phyloP scores from a whole-genome alignment of 2,329 filamentous ascomycete species.

The Xylaria polymorpha region DNA sequence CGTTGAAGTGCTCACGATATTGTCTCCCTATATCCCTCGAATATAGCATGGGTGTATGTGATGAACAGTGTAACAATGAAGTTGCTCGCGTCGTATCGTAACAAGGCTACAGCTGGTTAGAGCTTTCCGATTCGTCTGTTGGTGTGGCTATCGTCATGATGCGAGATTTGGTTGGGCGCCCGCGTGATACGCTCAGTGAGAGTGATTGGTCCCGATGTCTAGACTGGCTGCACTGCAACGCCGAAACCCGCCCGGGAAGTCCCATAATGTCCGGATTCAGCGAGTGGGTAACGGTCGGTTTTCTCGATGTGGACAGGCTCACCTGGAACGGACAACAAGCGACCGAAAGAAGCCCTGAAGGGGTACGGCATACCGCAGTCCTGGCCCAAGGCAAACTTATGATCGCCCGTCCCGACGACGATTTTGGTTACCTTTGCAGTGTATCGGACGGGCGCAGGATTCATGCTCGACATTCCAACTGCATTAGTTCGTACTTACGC shows the following conservation, averaged over 20 bases:
- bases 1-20: background rate
- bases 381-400: conserved; percentile 1
- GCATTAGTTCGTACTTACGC: conserved; percentile 16
- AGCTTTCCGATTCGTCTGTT: background rate
- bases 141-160: background rate
- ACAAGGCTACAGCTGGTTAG: background rate
- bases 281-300: conserved; percentile 19
- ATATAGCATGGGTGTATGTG: background rate
- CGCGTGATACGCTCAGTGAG: background rate
- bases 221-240: conserved; percentile 14
- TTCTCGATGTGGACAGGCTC: conserved; percentile 25
- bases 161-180: background rate
- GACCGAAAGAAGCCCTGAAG: conserved; percentile 3
- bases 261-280: conserved; percentile 22
- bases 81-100: background rate
- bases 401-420: conserved; percentile 9
- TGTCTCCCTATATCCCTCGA: background rate
- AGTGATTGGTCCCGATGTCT: conserved; percentile 3
- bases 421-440: conserved; percentile 20
- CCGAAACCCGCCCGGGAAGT: conserved; percentile 11
- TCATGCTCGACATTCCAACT: conserved; percentile 27
- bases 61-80: background rate
- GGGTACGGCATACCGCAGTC: conserved; percentile 3
- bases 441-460: conserved; percentile 12
- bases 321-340: conserved; percentile 9